Base-by-base conservation (phyloP, 805 yeast genomes). In the Metschnikowia reukaufii region DNA sequence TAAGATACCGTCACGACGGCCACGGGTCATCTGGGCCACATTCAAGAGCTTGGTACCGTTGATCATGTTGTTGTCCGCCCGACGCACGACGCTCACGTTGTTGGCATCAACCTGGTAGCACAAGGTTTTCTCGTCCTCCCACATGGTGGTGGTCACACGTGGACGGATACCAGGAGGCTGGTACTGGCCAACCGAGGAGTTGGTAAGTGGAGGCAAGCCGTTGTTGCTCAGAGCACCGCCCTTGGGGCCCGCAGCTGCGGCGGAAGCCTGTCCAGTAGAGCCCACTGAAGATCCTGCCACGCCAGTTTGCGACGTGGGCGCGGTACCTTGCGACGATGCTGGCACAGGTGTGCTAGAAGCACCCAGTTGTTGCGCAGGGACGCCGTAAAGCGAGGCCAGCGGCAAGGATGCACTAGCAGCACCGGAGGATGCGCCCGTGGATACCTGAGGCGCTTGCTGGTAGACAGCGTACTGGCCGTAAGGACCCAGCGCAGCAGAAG, bases 21-120 rank as follows among this genome's bases (percentile, higher is more conserved):
- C 96, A 52, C 96, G 75, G 13, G 95, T 87, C 88, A 87, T 86
- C 49, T 86, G 88, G 2, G 94, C 89, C 31, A 87, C 95, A 60
- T 87, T 87, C 58, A 87, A 70, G 48, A 87, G 72, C 66, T 87
- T 87, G 20, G 96, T 87, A 41, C 96, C 96, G 61, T 87, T 87
- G 64, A 87, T 82, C 87, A 86, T 84, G 65, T 87, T 83, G 62
- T 85, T 84, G 66, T 87, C 94, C 25, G 89, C 94, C 60, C 96
- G 77, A 55, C 96, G 76, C 23, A 87, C 90, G 17, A 87, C 96
- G 15, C 85, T 76, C 37, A 86, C 86, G 47, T 88, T 86, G 52
- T 84, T 81, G 48, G 89, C 91, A 59, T 86, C 94, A 25, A 87
- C 92, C 65, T 86, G 94, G 69, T 86, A 87, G 62, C 94, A 87